phyloP scores from a whole-genome alignment of 805 yeast species.

The Yamadazyma nakazawae region DNA sequence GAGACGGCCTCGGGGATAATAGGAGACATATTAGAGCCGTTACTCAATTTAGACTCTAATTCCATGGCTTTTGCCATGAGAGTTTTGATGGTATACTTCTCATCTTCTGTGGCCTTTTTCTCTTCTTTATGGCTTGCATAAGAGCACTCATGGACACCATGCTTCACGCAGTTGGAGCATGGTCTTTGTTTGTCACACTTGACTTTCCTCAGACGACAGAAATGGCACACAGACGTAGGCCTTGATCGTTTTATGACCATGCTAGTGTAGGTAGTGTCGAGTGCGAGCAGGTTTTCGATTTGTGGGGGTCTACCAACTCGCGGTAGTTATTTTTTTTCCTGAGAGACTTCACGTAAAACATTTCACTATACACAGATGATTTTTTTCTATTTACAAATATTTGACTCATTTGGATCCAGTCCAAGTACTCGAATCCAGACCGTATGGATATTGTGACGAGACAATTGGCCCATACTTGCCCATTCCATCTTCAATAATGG shows the following conservation, averaged over 20 bases:
- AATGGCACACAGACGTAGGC: constrained; percentile 27
- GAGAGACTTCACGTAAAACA: too few species aligned
- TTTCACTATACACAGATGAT: too few species aligned
- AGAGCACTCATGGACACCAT: constrained; percentile 24
- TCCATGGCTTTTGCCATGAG: background rate
- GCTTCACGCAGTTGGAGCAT: constrained; percentile 27
- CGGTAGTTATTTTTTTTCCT: too few species aligned
- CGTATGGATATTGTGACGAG: constrained; percentile 2
- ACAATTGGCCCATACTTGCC: background rate
- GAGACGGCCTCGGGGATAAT: too few species aligned
- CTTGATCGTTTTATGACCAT: constrained; percentile 22
- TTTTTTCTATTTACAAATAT: background rate
- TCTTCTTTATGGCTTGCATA: background rate
- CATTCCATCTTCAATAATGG: background rate
- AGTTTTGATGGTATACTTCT: background rate
- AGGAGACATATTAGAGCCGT: too few species aligned
- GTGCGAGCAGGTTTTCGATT: background rate
- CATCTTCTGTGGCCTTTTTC: background rate
- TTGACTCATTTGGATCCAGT: background rate
- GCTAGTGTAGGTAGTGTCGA: background rate
- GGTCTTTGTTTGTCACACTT: constrained; percentile 32
- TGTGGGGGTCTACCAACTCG: background rate
- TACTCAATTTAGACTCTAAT: background rate
- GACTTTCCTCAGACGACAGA: constrained; percentile 30
- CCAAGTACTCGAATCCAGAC: constrained; percentile 10